These are phyloP conservation scores for Potentilla sterilis DNA, from an alignment of 306 rosid species.

Conservation along the genomic window DNA sequence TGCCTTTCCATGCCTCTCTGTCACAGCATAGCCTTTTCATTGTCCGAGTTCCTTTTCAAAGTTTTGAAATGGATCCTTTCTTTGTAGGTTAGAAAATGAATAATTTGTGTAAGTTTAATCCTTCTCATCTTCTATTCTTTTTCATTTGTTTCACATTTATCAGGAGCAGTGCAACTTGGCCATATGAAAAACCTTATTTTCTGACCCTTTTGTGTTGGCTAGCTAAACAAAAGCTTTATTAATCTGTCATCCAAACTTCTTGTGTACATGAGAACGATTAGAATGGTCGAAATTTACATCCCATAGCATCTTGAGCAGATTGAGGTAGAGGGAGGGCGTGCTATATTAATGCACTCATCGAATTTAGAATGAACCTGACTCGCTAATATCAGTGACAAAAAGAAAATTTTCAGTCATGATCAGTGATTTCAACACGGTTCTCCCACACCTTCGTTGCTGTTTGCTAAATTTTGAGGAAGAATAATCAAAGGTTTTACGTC, in stretches of 20 bases:
- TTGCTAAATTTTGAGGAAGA: neutral
- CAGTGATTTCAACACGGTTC: neutral
- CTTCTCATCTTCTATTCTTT: neutral
- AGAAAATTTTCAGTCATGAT: too few relatives aligned
- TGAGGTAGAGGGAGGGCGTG: neutral
- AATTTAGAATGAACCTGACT: too few relatives aligned
- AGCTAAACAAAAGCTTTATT: too few relatives aligned
- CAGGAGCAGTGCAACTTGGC: neutral
- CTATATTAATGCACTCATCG: too few relatives aligned
- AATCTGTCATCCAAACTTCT: too few relatives aligned
- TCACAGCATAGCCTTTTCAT: neutral
- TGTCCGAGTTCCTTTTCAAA: neutral
- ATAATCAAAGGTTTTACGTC: neutral
- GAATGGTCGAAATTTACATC: too few relatives aligned
- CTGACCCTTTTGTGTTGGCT: too few relatives aligned
- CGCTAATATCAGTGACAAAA: neutral
- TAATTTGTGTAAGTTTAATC: neutral
- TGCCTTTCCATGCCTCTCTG: neutral
- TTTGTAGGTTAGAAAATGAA: neutral
- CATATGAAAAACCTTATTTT: neutral
- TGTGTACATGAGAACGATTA: too few relatives aligned
- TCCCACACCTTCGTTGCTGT: neutral
- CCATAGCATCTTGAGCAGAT: too few relatives aligned
- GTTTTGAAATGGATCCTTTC: neutral
- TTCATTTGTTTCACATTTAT: neutral